phyloP scores from a whole-genome alignment of 805 yeast species.

The Sporopachydermia quercuum region DNA sequence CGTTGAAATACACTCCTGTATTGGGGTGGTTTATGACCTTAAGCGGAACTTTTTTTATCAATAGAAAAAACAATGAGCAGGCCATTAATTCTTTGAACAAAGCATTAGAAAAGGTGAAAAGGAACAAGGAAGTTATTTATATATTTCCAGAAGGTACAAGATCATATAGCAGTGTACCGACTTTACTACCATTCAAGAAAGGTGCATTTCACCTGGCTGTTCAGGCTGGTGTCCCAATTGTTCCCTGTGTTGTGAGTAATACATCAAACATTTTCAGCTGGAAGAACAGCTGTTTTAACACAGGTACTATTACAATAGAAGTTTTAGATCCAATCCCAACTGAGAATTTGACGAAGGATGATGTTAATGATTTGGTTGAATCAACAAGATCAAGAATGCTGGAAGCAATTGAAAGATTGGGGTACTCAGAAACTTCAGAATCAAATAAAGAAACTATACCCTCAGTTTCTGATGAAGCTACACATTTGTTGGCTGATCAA shows the following conservation, averaged over 20 bases:
- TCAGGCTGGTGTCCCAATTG: conserved; percentile 59
- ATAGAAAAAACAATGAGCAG: conserved; percentile 49
- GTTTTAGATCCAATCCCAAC: conserved; percentile 60
- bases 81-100: conserved; percentile 47
- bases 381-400: conserved; percentile 38
- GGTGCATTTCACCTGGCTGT: conserved; percentile 83
- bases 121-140: conserved; percentile 46
- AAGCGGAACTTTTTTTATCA: conserved; percentile 67
- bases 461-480: too few species aligned
- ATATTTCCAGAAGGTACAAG: conserved; percentile 82
- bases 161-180: conserved; percentile 45
- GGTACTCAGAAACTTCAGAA: conserved; percentile 10
- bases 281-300: conserved; percentile 39
- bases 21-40: conserved; percentile 77
- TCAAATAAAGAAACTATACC: too few species aligned
- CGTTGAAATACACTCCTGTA: conserved; percentile 55
- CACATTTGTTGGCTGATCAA: too few species aligned
- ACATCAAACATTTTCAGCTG: conserved; percentile 48
- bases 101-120: conserved; percentile 43
- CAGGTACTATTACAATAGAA: conserved; percentile 52
- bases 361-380: conserved; percentile 37
- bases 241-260: conserved; percentile 65
- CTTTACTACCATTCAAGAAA: conserved; percentile 59
- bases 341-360: conserved; percentile 43
- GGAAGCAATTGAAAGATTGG: conserved; percentile 14